Evolutionary conservation across 2,329 filamentous ascomycete genomes (phyloP), one percentile per base, ranked within the genome.

Genomic region (Diplodia intermedia): DNA sequence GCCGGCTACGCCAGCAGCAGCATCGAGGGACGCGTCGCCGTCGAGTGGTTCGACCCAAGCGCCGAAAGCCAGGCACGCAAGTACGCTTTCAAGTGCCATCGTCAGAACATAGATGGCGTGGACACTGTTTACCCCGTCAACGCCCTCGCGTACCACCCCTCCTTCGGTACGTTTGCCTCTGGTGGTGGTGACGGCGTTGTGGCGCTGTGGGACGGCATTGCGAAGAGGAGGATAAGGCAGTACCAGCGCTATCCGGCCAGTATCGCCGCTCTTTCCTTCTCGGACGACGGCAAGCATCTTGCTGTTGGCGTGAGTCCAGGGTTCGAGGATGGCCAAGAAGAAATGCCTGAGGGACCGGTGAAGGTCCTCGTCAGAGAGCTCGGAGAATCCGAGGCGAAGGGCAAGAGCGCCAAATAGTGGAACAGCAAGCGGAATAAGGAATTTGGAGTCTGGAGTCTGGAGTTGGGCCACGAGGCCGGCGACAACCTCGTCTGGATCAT

Each of bases 71-170:
- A 98, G 81, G 90, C 91, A 49, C 88, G 94, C 72, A 98, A 97
- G 79, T 99, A 98, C 79, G 95, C 95, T 15, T 99, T 99, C 87
- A 99, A 99, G 80, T 99, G 95, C 80, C 95, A 99, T 80, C 88
- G 95, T 4, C 92, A 97, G 78, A 86, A 89, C 1, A 80, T 87
- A 1, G 86, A 89, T 50, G 88, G 88, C 61, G 88, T 86, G 33
- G 94, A 97, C 74, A 86, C 97, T 4, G 92, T 97, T 3, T 97
- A 94, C 75, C 94, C 94, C 0, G 94, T 97, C 72, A 95, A 97
- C 76, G 91, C 93, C 2, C 85, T 97, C 8, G 89, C 92, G 0
- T 97, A 97, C 82, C 93, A 97, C 79, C 92, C 93, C 0, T 81
- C 90, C 1, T 84, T 88, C 71, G 92, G 92, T 70, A 96, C 93